phyloP scores from a whole-genome alignment of 768 basidiomycete genomes.

The Trametes maxima region DNA sequence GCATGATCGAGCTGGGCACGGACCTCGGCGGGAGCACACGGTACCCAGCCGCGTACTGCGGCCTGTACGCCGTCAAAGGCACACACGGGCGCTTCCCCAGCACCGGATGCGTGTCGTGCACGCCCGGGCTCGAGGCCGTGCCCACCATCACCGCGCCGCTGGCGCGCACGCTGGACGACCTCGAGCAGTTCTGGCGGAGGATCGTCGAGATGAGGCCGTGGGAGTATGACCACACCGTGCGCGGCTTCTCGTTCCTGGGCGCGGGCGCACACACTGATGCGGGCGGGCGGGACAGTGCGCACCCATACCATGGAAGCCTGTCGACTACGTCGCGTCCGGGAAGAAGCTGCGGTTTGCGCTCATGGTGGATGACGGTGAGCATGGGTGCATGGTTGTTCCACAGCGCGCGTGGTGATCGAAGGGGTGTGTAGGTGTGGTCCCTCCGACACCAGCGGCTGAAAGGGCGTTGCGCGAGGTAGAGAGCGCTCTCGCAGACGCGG shows the following conservation, averaged over 20 bases:
- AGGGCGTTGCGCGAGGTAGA: slow-evolving; percentile 40
- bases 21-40: slow-evolving; percentile 55
- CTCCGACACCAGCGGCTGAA: slow-evolving; percentile 43
- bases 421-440: slow-evolving; percentile 35
- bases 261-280: not conserved
- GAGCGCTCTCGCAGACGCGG: slow-evolving; percentile 38
- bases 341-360: slow-evolving; percentile 44
- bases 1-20: slow-evolving; percentile 48
- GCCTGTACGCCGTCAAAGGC: slow-evolving; percentile 46
- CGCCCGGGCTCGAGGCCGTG: slow-evolving; percentile 44
- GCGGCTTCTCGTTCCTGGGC: slow-evolving; percentile 3
- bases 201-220: slow-evolving; percentile 45
- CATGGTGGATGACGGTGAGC: slow-evolving; percentile 45
- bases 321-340: slow-evolving; percentile 32
- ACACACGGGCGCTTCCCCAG: slow-evolving; percentile 42
- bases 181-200: slow-evolving; percentile 46
- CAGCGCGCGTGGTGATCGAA: not conserved
- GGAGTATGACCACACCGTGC: slow-evolving; percentile 46
- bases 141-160: slow-evolving; percentile 42
- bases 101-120: slow-evolving; percentile 33
- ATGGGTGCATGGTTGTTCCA: not conserved
- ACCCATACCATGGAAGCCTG: slow-evolving; percentile 44
- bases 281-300: slow-evolving; percentile 36
- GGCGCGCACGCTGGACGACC: slow-evolving; percentile 44
- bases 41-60: slow-evolving; percentile 51